Evolutionary conservation across 441 rosid genomes (phyloP), one percentile per base, ranked within the genome.

Genomic region (Adansonia gregorii): DNA sequence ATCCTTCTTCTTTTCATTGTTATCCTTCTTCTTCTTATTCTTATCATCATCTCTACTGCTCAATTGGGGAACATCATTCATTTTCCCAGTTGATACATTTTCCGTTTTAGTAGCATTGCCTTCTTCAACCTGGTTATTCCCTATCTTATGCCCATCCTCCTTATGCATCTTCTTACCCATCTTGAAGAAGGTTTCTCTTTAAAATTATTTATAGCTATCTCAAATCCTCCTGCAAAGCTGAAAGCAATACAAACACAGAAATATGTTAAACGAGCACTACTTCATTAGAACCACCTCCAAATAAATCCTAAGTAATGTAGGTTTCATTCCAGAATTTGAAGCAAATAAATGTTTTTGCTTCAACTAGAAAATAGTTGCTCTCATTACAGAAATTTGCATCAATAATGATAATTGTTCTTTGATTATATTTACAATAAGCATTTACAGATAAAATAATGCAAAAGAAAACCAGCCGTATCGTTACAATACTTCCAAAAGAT

Each of bases 131-230:
- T 54, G 17, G 46, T 48, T 48, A 31, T 61, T 68, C 58, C 10
- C 69, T 69, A 39, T 68, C 70, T 48, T 61, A 2, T 6, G 52
- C 69, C 68, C 59, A 66, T 78, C 74, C 59, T 80, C 72, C 39
- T 27, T 45, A 27, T 0, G 45, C 45, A 54, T 72, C 60, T 78
- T 80, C 76, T 71, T 75, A 73, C 75, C 80, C 86, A 80, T 78
- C 19, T 49, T 74, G 43, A 35, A 24, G 27, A 76, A 58, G 14
- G 6, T 20, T 78, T 46, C 24, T 76, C 20, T 31, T 41, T 20
- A 76, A 64, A 39, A 15, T 24, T 66, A 43, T 43, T 58, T 67
- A 60, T 69, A 61, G 14, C 11, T 69, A 70, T 19, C 22, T 1
- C 11, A 27, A 24, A 24, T 64, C 41, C 55, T 72, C 20, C 8